These are phyloP conservation scores for Colletotrichum sansevieriae DNA, from an alignment of 2,329 filamentous ascomycete genomes.

Conservation along the genomic window DNA sequence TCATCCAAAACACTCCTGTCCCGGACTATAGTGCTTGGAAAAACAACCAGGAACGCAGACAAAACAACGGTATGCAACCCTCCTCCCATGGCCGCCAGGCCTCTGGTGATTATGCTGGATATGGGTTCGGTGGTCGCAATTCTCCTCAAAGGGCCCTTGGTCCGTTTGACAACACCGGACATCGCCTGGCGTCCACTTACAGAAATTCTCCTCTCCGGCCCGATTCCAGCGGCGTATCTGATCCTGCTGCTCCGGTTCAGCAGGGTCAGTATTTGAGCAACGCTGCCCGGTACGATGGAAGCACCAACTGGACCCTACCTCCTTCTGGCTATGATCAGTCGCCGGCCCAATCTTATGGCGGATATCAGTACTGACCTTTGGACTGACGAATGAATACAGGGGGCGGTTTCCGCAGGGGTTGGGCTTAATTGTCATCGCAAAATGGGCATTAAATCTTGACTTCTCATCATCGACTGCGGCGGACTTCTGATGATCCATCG, in stretches of 20 bases:
- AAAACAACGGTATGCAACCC: constrained; percentile 52
- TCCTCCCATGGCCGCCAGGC: constrained; percentile 56
- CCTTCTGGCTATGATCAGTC: constrained; percentile 50
- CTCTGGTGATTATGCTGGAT: constrained; percentile 57
- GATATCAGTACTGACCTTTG: constrained; percentile 50
- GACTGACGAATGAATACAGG: constrained; percentile 33
- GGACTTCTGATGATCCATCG: not conserved
- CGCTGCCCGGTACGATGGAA: constrained; percentile 32
- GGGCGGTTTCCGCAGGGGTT: constrained; percentile 35
- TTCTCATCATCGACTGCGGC: not conserved
- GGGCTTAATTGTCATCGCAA: constrained; percentile 5
- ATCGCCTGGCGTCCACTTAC: constrained; percentile 59
- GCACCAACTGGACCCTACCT: constrained; percentile 48
- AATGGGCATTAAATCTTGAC: not conserved
- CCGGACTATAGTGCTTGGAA: constrained; percentile 72
- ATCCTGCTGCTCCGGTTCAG: constrained; percentile 52
- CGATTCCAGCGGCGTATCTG: constrained; percentile 57
- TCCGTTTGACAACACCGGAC: constrained; percentile 58
- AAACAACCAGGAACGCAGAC: constrained; percentile 50
- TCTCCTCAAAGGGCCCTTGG: constrained; percentile 56
- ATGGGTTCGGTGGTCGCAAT: constrained; percentile 41
- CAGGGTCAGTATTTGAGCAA: constrained; percentile 16
- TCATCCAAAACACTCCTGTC: constrained; percentile 77
- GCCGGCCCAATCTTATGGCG: constrained; percentile 52
- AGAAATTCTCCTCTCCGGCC: constrained; percentile 66